Evolutionary conservation across 2,329 filamentous ascomycete species (phyloP), one percentile per base, ranked within the genome.

Genomic region (Biscogniauxia mediterranea): DNA sequence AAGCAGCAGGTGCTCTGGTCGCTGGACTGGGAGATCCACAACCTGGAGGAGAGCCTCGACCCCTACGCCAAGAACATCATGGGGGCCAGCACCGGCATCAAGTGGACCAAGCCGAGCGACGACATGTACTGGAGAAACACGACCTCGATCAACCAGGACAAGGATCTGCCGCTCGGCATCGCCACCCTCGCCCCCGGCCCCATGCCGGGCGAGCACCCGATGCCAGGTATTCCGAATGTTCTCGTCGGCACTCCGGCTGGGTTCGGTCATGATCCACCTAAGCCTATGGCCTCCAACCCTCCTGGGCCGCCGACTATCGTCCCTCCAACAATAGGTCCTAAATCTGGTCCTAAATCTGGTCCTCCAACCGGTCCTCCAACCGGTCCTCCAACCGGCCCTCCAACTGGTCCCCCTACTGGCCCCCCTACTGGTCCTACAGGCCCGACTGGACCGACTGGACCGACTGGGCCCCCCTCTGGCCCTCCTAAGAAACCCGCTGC

Each of bases 131-230:
- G 21, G n/a, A 59, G 42, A 32, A 13, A 62, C 15, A 68, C 60
- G 7, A 64, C 23, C 57, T 54, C 8, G 21, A 32, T 66, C 5
- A 38, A 50, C 21, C 42, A 38, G 20, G 54, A 52, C 38, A 59
- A 54, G 53, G 21, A 51, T 1, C 53, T 70, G 20, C 66, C 67
- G 15, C 56, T 58, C 6, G 59, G 59, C n/a, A 58, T 70, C 49
- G 52, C 15, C 13, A 66, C 50, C 19, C n/a, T 64, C 5, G 55
- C 55, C 7, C 58, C 61, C 2, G 68, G 67, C 3, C 61, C 61
- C 6, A 19, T 70, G 58, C 68, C 67, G 17, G 67, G 69, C 28
- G 58, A 68, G 8, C 64, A 64, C 21, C 63, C 67, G 13, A 5
- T 1, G 0, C 63, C 65, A 8, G 32, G 42, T 1, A 19, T 66